Percentiles rank a stretch among this genome's conserved stretches.
These are phyloP conservation scores for Rhynchosporium secalis DNA, from an alignment of 2,329 filamentous ascomycete genomes.

Conservation along the genomic window DNA sequence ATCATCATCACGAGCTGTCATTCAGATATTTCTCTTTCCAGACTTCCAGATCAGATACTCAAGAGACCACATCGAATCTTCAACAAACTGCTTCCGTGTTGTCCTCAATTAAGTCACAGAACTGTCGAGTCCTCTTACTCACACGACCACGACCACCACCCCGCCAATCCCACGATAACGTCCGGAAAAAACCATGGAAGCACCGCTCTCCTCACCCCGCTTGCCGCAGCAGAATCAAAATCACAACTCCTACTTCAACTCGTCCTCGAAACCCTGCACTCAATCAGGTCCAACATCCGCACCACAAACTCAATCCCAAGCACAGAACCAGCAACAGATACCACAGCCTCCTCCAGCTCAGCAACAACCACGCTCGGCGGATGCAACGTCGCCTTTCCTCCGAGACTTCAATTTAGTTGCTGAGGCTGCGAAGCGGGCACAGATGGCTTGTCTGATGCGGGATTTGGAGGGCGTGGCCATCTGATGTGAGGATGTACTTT, in stretches of 20 bases:
- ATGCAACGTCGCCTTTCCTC: constrained; percentile 64
- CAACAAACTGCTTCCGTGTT: neutral
- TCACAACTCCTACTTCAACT: constrained; percentile 28
- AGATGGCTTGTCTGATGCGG: constrained; percentile 84
- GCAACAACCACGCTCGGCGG: constrained; percentile 42
- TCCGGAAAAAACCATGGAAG: constrained; percentile 38
- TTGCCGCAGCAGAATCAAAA: constrained; percentile 23
- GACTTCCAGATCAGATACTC: neutral
- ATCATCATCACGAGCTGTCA: neutral
- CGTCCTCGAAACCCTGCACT: constrained; percentile 23
- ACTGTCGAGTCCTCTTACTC: neutral
- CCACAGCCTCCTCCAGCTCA: constrained; percentile 22
- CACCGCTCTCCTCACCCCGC: constrained; percentile 40
- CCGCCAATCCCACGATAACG: constrained; percentile 8
- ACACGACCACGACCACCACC: neutral
- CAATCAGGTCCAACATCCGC: constrained; percentile 30
- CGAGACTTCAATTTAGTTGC: constrained; percentile 83
- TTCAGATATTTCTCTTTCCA: neutral
- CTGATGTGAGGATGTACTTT: constrained; percentile 18
- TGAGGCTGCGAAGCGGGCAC: constrained; percentile 89
- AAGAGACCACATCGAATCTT: too few relatives aligned
- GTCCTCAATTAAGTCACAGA: neutral
- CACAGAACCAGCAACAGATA: constrained; percentile 16
- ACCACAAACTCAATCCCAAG: constrained; percentile 19
- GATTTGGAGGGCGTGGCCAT: constrained; percentile 65